Evolutionary conservation across 1,139 yeast species (phyloP).

Genomic region (Kluyveromyces marxianus): DNA sequence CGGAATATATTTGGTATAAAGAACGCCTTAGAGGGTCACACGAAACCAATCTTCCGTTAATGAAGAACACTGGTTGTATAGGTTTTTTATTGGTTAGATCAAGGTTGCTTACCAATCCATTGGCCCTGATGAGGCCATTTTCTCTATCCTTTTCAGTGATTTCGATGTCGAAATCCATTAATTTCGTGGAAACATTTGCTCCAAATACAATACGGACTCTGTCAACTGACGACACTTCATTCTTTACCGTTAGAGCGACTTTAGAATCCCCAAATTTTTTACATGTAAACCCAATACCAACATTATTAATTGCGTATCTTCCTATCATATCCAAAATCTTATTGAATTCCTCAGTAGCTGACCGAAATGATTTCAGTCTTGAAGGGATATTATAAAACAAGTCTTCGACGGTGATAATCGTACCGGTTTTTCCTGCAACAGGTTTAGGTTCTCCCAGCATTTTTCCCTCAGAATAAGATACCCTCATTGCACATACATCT

Average conservation of each 20-base stretch:
- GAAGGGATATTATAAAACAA: conserved; percentile 85
- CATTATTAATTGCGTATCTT: conserved; percentile 71
- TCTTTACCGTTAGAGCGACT: conserved; percentile 49
- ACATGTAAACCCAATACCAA: conserved; percentile 65
- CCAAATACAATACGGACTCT: conserved; percentile 74
- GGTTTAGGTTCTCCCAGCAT: conserved; percentile 55
- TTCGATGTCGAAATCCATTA: conserved; percentile 41
- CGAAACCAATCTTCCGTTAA: conserved; percentile 73
- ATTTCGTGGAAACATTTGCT: conserved; percentile 55
- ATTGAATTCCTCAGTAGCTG: conserved; percentile 67
- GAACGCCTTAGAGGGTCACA: conserved; percentile 79
- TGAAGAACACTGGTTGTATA: conserved; percentile 65
- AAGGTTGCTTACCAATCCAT: conserved; percentile 64
- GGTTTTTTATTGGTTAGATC: conserved; percentile 65
- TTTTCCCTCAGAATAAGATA: conserved; percentile 57
- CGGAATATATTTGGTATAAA: conserved; percentile 51
- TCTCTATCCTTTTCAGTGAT: conserved; percentile 19
- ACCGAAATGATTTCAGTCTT: conserved; percentile 56
- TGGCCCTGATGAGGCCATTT: conserved; percentile 43
- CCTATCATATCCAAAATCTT: conserved; percentile 78
- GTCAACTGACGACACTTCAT: conserved; percentile 44
- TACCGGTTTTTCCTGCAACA: conserved; percentile 82
- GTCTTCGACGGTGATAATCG: conserved; percentile 80
- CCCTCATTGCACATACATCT: conserved; percentile 62
- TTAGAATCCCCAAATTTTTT: conserved; percentile 66